Evolutionary conservation across 139 green algal genomes (phyloP).

Genomic region (Chlamydomonas incerta): DNA sequence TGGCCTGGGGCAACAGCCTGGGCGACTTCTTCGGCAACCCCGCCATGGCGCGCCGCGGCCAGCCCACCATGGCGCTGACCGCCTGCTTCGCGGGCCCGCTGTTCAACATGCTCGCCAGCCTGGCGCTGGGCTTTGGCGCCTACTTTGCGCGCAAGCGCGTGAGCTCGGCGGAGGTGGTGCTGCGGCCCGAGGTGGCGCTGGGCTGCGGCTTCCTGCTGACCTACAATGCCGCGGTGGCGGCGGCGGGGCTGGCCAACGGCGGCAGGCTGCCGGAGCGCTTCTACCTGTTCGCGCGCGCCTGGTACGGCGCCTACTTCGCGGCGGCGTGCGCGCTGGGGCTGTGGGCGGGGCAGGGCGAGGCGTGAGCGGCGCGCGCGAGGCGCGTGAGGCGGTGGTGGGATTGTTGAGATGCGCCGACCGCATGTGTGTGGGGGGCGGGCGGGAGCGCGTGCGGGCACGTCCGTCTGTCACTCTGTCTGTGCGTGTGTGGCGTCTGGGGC

Average conservation of each 20-base stretch:
- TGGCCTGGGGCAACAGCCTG: constrained; percentile 93
- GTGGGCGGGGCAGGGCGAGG: background rate
- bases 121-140: constrained; percentile 72
- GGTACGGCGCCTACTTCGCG: constrained; percentile 78
- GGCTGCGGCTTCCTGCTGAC: constrained; percentile 70
- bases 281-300: constrained; percentile 75
- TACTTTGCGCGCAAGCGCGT: constrained; percentile 53
- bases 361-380: no score
- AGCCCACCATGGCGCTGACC: constrained; percentile 86
- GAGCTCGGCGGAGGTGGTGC: constrained; percentile 35
- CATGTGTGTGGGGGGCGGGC: no score
- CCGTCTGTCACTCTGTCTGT: no score
- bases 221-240: constrained; percentile 70
- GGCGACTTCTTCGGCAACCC: constrained; percentile 88
- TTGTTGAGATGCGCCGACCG: no score
- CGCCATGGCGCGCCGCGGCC: constrained; percentile 77
- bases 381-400: no score
- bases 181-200: constrained; percentile 70
- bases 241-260: constrained; percentile 62
- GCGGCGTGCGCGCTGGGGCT: constrained; percentile 48
- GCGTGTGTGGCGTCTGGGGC: no score
- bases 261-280: constrained; percentile 70
- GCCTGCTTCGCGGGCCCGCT: constrained; percentile 93
- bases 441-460: no score
- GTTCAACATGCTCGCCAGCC: constrained; percentile 91